Percentiles rank a stretch among this genome's conserved stretches.
Evolutionary conservation across 139 green algal genomes (phyloP).

Genomic region (Picochlorum sp.): DNA sequence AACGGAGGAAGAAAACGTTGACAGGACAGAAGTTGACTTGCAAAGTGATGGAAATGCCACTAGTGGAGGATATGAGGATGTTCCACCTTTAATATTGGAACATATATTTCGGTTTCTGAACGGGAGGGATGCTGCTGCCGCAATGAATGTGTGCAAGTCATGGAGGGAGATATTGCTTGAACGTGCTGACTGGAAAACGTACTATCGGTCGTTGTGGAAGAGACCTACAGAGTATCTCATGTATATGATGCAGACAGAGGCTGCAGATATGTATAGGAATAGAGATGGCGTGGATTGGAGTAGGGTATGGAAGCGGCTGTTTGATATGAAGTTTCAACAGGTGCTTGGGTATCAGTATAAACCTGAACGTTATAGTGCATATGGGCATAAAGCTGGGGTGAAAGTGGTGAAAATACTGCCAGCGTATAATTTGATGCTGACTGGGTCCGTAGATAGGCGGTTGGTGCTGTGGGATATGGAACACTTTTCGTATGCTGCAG

Average conservation of each 20-base stretch:
- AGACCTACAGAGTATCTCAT: background rate
- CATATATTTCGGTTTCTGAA: background rate
- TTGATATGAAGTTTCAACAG: background rate
- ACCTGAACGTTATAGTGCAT: background rate
- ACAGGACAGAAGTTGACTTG: too few species aligned
- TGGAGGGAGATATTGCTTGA: constrained; percentile 23
- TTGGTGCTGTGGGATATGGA: background rate
- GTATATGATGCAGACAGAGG: background rate
- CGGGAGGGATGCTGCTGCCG: constrained; percentile 7
- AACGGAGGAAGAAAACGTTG: too few species aligned
- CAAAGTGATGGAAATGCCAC: too few species aligned
- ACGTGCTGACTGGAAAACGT: constrained; percentile 1
- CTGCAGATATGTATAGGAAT: too few species aligned
- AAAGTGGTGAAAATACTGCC: background rate
- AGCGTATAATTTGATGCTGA: background rate
- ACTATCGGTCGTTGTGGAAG: background rate
- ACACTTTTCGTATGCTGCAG: background rate
- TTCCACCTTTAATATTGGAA: too few species aligned
- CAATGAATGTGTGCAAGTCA: constrained; percentile 26
- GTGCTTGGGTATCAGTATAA: background rate
- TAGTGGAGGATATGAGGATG: too few species aligned
- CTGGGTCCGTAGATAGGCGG: background rate
- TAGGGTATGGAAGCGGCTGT: background rate
- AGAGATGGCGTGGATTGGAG: background rate
- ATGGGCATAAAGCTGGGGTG: constrained; percentile 2